Conservation (phyloP, 2,329 filamentous ascomycete genomes). For the Cordyceps militaris region DNA sequence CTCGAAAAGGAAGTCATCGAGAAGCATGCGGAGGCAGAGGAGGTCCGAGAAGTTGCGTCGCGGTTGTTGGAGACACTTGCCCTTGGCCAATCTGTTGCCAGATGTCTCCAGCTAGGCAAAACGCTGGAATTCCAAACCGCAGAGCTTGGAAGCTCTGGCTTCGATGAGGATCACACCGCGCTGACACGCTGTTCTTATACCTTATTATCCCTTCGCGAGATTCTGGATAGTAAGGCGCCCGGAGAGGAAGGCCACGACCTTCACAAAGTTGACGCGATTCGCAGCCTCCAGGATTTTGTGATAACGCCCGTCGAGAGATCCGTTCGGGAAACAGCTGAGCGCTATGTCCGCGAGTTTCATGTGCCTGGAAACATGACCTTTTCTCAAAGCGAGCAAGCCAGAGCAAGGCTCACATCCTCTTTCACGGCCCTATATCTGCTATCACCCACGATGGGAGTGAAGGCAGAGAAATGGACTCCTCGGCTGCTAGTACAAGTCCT, state of each 20-base stretch:
- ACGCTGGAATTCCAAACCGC: slow-evolving; percentile 82
- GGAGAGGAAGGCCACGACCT: slow-evolving; percentile 73
- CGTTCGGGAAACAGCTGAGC: slow-evolving; percentile 66
- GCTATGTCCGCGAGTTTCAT: slow-evolving; percentile 77
- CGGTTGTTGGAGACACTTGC: slow-evolving; percentile 74
- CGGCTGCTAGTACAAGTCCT: slow-evolving; percentile 67
- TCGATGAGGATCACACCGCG: slow-evolving; percentile 66
- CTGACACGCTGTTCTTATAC: slow-evolving; percentile 79
- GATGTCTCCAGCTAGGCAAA: slow-evolving; percentile 73
- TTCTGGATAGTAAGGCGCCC: slow-evolving; percentile 58
- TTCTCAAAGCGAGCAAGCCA: slow-evolving; percentile 64
- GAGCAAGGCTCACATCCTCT: slow-evolving; percentile 65
- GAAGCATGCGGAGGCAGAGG: slow-evolving; percentile 78
- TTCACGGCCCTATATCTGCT: slow-evolving; percentile 73
- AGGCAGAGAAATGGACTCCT: slow-evolving; percentile 54
- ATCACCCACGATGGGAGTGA: slow-evolving; percentile 54
- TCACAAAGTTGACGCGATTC: slow-evolving; percentile 65
- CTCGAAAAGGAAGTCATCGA: slow-evolving; percentile 80
- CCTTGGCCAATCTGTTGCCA: slow-evolving; percentile 66
- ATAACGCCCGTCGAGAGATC: slow-evolving; percentile 65
- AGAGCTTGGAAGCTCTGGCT: slow-evolving; percentile 45
- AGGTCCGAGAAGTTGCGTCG: slow-evolving; percentile 69
- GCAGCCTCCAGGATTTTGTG: slow-evolving; percentile 61
- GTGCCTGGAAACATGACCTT: slow-evolving; percentile 53
- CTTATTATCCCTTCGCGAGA: slow-evolving; percentile 65